Evolutionary conservation across 768 basidiomycete species (phyloP).

Genomic region (Xerocomellus amylosporus): DNA sequence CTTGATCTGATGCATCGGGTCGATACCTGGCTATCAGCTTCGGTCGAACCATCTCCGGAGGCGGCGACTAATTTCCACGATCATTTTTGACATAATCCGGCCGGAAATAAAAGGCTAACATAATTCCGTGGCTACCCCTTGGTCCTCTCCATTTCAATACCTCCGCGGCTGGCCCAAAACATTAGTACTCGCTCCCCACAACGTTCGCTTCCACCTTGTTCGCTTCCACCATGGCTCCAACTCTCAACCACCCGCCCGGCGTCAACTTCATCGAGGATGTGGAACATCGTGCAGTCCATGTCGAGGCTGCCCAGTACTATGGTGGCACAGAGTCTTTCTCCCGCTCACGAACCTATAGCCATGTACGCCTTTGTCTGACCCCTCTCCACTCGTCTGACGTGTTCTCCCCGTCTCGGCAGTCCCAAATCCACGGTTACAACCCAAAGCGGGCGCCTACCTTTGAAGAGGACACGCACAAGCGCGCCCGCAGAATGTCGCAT

Average conservation of each 20-base stretch:
- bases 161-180: not conserved
- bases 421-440: constrained; percentile 68
- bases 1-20: not conserved
- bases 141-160: constrained; percentile 10
- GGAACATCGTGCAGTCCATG: constrained; percentile 45
- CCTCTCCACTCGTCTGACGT: constrained; percentile 11
- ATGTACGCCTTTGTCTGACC: constrained; percentile 45
- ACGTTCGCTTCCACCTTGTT: not conserved
- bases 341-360: constrained; percentile 85
- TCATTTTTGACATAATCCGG: constrained; percentile 6
- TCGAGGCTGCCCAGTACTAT: constrained; percentile 80
- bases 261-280: constrained; percentile 67
- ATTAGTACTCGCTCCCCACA: not conserved
- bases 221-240: constrained; percentile 53
- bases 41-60: no score
- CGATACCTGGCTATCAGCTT: no score
- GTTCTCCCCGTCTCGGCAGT: constrained; percentile 39
- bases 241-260: constrained; percentile 59
- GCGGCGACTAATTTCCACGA: constrained; percentile 19
- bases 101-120: constrained; percentile 15
- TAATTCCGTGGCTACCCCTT: constrained; percentile 15
- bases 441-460: constrained; percentile 71
- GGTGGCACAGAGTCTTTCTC: constrained; percentile 75
- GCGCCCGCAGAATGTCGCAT: constrained; percentile 83
- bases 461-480: constrained; percentile 70